Base-by-base conservation (phyloP, 169 alveolate species). In the Babesia bovis region DNA sequence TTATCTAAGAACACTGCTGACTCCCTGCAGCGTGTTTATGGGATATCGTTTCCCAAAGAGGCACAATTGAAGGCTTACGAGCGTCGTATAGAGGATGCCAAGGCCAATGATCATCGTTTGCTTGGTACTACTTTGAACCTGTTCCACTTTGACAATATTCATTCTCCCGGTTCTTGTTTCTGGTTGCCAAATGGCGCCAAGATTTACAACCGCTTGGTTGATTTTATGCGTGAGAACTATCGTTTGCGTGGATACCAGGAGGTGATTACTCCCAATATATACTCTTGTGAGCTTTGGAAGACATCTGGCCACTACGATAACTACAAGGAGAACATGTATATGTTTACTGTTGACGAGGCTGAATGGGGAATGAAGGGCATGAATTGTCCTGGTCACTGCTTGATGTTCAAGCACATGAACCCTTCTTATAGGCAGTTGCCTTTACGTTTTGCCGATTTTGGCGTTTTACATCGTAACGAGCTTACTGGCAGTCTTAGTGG, bases 311-410 rank as follows among this genome's bases (percentile, higher is more conserved):
- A 98, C 95, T 97, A 96, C 90, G 94, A 94, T 66, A 97, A 95
- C 89, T 98, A 96, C 85, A 95, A 67, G 67, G 94, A 91, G 47
- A 84, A 85, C 77, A 91, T 94, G 96, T 96, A 93, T 68, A 66
- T 94, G 67, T 90, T 96, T 86, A 95, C 92, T 45, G 96, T 94
- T 33, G 99, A 97, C 71, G 94, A 92, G 61, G 92, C 95, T 79
- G 99, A 97, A 85, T 95, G 97, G 95, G 99, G 99, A 44, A 92
- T 98, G 87, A 98, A 97, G 91, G 99, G 99, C 38, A 98, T 98
- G 99, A 98, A 98, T 89, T 98, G 99, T 82, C 99, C 99, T 1
- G 99, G 99, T 4, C 99, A 98, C 84, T 96, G 98, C 83, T 76
- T 88, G 69, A 85, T 97, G 95, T 96, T 94, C 82, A 95, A 93